A percentile compares a stretch with the other conserved stretches of the same genome.
Conservation (phyloP, 192 early-diverging fungal species). For the Coemansia sp. region DNA sequence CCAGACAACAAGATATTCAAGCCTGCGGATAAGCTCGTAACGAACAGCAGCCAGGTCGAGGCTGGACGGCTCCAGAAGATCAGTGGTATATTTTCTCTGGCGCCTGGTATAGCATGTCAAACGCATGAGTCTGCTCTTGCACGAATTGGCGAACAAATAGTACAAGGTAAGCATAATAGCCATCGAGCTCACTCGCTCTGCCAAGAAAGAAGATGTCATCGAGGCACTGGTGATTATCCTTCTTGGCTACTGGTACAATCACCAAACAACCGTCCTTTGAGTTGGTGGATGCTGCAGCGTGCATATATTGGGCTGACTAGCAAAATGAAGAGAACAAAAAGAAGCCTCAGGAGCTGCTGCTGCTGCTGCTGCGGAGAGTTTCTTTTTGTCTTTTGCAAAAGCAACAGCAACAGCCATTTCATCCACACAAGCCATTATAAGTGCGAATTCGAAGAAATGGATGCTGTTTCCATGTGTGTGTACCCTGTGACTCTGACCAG, state of each 20-base stretch:
- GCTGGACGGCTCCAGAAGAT: constrained; percentile 20
- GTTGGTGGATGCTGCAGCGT: background rate
- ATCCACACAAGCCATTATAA: background rate
- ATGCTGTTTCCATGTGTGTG: constrained; percentile 11
- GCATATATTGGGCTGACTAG: background rate
- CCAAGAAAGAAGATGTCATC: background rate
- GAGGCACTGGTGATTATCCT: background rate
- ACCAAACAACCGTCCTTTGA: background rate
- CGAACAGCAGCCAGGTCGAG: constrained; percentile 26
- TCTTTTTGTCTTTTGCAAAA: background rate
- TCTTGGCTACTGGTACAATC: background rate
- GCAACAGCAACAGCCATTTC: background rate
- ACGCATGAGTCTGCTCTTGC: constrained; percentile 14
- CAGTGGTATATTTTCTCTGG: constrained; percentile 16
- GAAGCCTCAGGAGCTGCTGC: too few species aligned
- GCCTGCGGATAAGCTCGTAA: constrained; percentile 33
- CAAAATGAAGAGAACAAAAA: too few species aligned
- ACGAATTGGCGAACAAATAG: constrained; percentile 17
- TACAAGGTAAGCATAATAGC: constrained; percentile 29
- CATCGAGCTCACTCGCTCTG: background rate
- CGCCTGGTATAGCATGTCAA: constrained; percentile 13
- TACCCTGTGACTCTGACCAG: background rate
- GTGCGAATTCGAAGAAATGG: background rate
- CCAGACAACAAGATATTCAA: constrained; percentile 11
- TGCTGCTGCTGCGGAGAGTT: background rate